Conservation (phyloP, 768 basidiomycete genomes). For the Lenzites betulinus region DNA sequence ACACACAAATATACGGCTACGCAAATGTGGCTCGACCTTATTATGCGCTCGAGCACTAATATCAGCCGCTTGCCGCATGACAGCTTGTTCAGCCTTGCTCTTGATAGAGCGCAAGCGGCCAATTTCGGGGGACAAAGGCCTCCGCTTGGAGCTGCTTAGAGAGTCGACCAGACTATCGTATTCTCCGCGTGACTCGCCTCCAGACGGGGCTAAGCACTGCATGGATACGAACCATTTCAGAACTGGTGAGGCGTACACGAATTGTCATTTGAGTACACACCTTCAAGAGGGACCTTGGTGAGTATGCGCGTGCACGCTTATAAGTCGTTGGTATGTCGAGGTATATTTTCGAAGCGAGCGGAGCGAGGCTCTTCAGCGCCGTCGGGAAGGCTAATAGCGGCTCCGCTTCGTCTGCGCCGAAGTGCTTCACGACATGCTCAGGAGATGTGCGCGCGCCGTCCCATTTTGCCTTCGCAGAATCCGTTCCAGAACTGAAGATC, state of each 20-base stretch:
- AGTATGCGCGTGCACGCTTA: conserved; percentile 25
- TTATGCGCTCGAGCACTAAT: conserved; percentile 86
- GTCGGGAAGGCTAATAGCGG: conserved; percentile 56
- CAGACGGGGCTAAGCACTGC: conserved; percentile 28
- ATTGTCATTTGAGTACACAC: conserved; percentile 20
- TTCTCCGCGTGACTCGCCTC: conserved; percentile 40
- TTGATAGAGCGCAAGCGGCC: conserved; percentile 77
- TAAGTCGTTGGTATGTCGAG: conserved; percentile 37
- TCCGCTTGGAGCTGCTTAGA: conserved; percentile 47
- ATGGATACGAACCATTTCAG: neutral
- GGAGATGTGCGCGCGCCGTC: conserved; percentile 83
- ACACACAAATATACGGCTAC: neutral
- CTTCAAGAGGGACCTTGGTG: conserved; percentile 59
- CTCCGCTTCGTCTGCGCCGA: conserved; percentile 76
- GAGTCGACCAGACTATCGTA: conserved; percentile 58
- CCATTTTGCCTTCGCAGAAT: conserved; percentile 84
- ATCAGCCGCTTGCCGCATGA: conserved; percentile 86
- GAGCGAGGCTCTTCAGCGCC: conserved; percentile 54
- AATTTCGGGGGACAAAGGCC: conserved; percentile 66
- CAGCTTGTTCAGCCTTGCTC: conserved; percentile 68
- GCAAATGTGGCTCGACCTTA: conserved; percentile 51
- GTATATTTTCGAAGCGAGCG: conserved; percentile 35
- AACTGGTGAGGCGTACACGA: neutral
- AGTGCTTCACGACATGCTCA: conserved; percentile 62
- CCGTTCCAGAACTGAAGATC: conserved; percentile 77